phyloP scores from a whole-genome alignment of 2,329 filamentous ascomycete genomes.

The Penicillium psychrosexuale region DNA sequence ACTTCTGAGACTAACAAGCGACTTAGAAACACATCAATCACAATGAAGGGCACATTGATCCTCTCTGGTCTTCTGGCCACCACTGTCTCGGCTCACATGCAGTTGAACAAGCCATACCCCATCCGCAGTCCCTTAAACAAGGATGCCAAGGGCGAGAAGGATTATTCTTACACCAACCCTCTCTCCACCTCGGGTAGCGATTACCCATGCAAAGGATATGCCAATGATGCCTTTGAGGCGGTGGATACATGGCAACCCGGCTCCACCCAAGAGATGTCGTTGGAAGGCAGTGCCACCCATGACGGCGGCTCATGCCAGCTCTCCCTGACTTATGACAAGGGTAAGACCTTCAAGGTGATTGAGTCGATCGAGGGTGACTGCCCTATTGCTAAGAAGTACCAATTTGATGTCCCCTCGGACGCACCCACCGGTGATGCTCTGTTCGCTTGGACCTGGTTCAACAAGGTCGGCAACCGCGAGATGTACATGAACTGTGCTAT shows the following conservation, averaged over 20 bases:
- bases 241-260: conserved; percentile 64
- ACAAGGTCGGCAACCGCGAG: conserved; percentile 72
- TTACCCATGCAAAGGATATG: conserved; percentile 74
- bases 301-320: conserved; percentile 74
- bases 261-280: conserved; percentile 59
- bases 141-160: conserved; percentile 49
- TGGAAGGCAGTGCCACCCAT: conserved; percentile 63
- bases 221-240: conserved; percentile 50
- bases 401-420: conserved; percentile 65
- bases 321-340: conserved; percentile 69
- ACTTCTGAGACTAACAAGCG: not conserved
- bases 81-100: conserved; percentile 49
- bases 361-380: conserved; percentile 61
- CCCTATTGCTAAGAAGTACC: conserved; percentile 52
- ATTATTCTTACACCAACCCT: conserved; percentile 71
- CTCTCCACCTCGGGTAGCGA: conserved; percentile 58
- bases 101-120: conserved; percentile 55
- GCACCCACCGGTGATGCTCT: conserved; percentile 60
- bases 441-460: conserved; percentile 76
- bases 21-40: conserved; percentile 7
- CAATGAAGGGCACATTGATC: conserved; percentile 35
- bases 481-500: conserved; percentile 86
- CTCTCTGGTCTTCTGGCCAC: conserved; percentile 33
- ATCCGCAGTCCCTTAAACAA: conserved; percentile 52
- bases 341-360: conserved; percentile 66